phyloP scores from a whole-genome alignment of 352 stramenopile genomes.

The Blastocystis sp. region DNA sequence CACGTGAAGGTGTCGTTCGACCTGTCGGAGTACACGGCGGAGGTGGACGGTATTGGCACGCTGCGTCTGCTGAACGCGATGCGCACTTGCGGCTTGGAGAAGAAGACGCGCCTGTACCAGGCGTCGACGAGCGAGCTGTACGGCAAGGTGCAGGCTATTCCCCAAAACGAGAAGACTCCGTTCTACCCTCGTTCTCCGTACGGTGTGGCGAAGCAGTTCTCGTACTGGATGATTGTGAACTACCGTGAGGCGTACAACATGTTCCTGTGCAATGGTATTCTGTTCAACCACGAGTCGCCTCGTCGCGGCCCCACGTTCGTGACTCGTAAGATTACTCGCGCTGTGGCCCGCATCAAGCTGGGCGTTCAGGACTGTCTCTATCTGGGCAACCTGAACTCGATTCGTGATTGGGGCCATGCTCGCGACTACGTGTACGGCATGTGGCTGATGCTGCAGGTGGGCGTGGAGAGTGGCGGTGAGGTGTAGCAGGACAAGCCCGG shows the following conservation, averaged over 20 bases:
- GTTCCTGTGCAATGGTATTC: conserved; percentile 92
- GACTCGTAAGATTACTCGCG: conserved; percentile 94
- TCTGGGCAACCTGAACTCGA: conserved; percentile 92
- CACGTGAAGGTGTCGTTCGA: conserved; percentile 99
- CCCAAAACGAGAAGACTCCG: conserved; percentile 91
- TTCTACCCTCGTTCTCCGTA: conserved; percentile 98
- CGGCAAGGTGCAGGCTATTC: conserved; percentile 91
- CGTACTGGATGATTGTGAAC: conserved; percentile 97
- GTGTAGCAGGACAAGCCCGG: conserved; percentile 78
- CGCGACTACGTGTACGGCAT: conserved; percentile 97
- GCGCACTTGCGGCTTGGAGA: conserved; percentile 81
- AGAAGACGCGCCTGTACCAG: conserved; percentile 73
- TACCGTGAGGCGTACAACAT: conserved; percentile 93
- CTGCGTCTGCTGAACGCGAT: conserved; percentile 94
- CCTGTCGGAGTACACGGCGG: conserved; percentile 97
- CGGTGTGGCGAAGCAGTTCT: conserved; percentile 95
- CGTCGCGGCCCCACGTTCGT: conserved; percentile 94
- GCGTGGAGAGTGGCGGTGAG: neutral
- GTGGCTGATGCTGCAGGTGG: conserved; percentile 93
- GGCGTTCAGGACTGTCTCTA: conserved; percentile 89
- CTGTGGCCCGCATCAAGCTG: conserved; percentile 86
- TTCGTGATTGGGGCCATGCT: conserved; percentile 96
- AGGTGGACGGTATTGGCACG: conserved; percentile 90
- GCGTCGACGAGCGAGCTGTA: conserved; percentile 96
- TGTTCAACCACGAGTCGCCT: conserved; percentile 99